phyloP scores from a whole-genome alignment of 768 basidiomycete species.

The Macrolepiota dolichaula region DNA sequence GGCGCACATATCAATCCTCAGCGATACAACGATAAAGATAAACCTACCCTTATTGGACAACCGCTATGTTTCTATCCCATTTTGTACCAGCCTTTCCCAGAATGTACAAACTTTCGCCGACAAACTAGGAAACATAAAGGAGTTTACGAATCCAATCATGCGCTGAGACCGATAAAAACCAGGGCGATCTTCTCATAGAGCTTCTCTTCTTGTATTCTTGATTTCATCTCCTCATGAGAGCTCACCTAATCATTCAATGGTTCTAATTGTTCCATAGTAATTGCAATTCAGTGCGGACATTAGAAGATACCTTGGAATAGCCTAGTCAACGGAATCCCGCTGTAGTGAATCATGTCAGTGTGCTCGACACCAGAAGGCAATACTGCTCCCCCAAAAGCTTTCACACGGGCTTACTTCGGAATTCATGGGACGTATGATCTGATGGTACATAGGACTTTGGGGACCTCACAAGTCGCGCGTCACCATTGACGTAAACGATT shows the following conservation, averaged over 20 bases:
- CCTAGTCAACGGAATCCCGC: not conserved
- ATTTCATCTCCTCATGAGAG: not conserved
- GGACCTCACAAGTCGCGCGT: not conserved
- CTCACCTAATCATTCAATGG: not conserved
- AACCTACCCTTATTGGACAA: not conserved
- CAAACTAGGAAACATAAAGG: slow-evolving; percentile 1
- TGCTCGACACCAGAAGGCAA: not conserved
- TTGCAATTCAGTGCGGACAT: not conserved
- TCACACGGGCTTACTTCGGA: not conserved
- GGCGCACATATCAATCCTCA: not conserved
- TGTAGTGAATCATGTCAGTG: not conserved
- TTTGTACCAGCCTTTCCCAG: not conserved
- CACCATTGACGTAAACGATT: not conserved
- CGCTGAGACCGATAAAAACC: not conserved
- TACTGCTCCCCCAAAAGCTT: not conserved
- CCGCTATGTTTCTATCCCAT: not conserved
- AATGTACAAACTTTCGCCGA: not conserved
- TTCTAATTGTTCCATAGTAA: not conserved
- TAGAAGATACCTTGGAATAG: not conserved
- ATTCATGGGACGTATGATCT: not conserved
- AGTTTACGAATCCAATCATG: not conserved
- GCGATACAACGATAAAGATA: not conserved
- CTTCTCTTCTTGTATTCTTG: not conserved
- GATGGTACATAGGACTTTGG: not conserved
- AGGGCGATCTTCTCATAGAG: not conserved